Percentiles rank a stretch among this genome's conserved stretches.
phyloP scores from a whole-genome alignment of 176 grass and related monocot species.

The Alopecurus myosuroides region DNA sequence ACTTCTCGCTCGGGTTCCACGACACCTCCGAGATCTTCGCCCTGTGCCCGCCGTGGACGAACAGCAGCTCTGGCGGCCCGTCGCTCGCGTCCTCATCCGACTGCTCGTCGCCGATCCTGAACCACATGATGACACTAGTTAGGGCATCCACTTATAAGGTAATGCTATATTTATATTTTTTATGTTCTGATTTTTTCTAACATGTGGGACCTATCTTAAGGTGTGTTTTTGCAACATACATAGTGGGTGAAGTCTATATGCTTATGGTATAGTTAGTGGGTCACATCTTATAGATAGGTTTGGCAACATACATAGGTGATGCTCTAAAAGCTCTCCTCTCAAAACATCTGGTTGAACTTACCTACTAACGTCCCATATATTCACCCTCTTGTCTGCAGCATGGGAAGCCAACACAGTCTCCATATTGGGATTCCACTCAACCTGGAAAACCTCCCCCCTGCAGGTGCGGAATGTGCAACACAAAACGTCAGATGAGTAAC shows the following conservation, averaged over 20 bases:
- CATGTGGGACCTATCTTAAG: no score
- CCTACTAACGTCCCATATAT: conserved; percentile 83
- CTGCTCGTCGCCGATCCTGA: conserved; percentile 96
- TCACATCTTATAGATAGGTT: no score
- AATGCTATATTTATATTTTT: no score
- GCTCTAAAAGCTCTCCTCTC: no score
- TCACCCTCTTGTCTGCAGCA: conserved; percentile 78
- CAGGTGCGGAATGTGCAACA: conserved; percentile 15
- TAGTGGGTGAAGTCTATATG: no score
- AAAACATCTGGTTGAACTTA: conserved; percentile 27
- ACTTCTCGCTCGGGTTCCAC: conserved; percentile 69
- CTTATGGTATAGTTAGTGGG: no score
- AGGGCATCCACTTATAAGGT: no score
- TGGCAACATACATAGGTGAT: no score
- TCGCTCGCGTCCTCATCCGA: conserved; percentile 75
- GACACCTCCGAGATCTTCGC: conserved; percentile 86
- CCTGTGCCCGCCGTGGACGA: conserved; percentile 78
- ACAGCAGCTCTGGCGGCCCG: conserved; percentile 83
- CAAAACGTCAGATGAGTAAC: not conserved
- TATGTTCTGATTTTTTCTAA: no score
- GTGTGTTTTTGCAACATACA: no score
- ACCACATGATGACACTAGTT: no score
- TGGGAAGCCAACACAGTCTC: conserved; percentile 84
- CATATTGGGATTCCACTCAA: conserved; percentile 95
- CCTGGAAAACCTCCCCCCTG: conserved; percentile 83